Evolutionary conservation across 2,329 filamentous ascomycete species (phyloP), one percentile per base, ranked within the genome.

Genomic region (Exophiala sp.): DNA sequence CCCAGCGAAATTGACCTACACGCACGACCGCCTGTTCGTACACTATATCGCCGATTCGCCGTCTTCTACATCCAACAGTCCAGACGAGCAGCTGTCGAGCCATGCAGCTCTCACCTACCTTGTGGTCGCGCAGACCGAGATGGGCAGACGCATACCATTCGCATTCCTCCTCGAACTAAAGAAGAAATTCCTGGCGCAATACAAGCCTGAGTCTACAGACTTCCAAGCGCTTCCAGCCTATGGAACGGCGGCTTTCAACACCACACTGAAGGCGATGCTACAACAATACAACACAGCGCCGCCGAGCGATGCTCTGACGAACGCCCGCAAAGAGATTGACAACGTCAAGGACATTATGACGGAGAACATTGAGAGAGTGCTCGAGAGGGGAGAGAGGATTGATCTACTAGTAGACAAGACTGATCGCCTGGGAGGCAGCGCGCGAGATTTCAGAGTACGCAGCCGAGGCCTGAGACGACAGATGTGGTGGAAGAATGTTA

Each of bases 401-500:
- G 91, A 96, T 73, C 72, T 96, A 63, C 75, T 99, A 42, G 91
- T 99, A 18, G 91, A 97, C 71, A 96, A 99, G 83, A 99, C 95
- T 45, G 92, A 96, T 69, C 80, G 91, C 40, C 72, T 99, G 36
- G 94, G 92, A 11, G 89, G 89, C 24, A 94, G 85, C 69, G 91
- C 94, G 49, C 80, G 86, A 64, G 94, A 99, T 69, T 99, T 99
- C 69, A 79, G 94, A 48, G 86, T 97, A 14, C 80, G 92, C 63
- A 95, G 88, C 69, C 78, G 91, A 21, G 91, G 90, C 1, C 72
- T 99, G 64, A 88, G 94, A 75, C 82, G 95, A 68, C 82, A 87
- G 72, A 97, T 99, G 94, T 99, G 94, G 94, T 97, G 92, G 92
- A 97, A 97, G 85, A 97, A 99, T 71, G 82, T 95, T 42, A 95